Evolutionary conservation across 305 asterid genomes (phyloP), one percentile per base, ranked within the genome.

Genomic region (Striga hermonthica): DNA sequence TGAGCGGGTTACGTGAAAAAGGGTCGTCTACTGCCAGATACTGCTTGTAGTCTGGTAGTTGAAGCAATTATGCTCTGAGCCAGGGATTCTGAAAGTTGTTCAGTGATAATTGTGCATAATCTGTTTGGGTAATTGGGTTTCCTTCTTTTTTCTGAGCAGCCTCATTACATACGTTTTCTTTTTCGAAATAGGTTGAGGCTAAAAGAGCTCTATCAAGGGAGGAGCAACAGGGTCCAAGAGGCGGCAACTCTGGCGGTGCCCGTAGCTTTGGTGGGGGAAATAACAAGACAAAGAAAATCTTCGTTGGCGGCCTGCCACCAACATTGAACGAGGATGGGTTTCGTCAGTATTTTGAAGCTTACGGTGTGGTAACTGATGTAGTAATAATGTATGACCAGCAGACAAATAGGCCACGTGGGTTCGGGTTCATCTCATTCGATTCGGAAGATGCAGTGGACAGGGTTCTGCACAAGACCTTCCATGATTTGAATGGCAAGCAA

Each of bases 331-430:
- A 87, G 74, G 95, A 90, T 9, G 90, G 77, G 1, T 87, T 90
- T 28, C 87, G 95, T 52, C 76, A 78, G 57, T 87, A 90, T 64
- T 90, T 90, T 67, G 95, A 90, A 75, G 31, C 83, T 58, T 90
- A 76, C 80, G 97, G 97, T 44, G 53, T 61, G 36, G 94, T 90
- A 16, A 81, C 91, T 43, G 97, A 90, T 73, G 92, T 87, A 9
- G 91, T 84, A 64, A 84, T 90, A 48, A 90, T 90, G 95, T 82
- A 75, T 67, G 97, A 90, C 69, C 95, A 90, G 73, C 86, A 85
- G 76, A 90, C 97, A 34, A 87, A 86, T 63, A 85, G 90, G 9
- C 97, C 97, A 16, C 91, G 95, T 31, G 97, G 97, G 59, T 90
- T 90, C 69, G 97, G 97, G 5, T 90, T 90, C 69, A 81, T 90